A percentile compares a stretch with the other conserved stretches of the same genome.
Evolutionary conservation across 495 filamentous ascomycete genomes (phyloP).

Genomic region (Xylaria telfairii): DNA sequence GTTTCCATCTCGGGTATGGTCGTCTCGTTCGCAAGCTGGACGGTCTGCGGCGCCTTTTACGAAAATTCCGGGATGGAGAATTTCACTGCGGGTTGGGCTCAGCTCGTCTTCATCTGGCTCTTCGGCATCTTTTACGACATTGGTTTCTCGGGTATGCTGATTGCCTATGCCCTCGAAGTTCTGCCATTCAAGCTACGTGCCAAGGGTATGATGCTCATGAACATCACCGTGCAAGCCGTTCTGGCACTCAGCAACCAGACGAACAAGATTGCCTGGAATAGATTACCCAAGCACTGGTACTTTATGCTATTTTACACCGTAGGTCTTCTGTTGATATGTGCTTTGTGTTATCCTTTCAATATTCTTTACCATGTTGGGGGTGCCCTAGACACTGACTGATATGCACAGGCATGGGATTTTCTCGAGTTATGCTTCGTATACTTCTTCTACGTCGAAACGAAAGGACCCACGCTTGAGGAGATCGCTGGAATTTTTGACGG

Average conservation of each 20-base stretch:
- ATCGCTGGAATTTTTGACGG: constrained; percentile 67
- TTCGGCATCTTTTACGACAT: constrained; percentile 68
- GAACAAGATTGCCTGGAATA: constrained; percentile 66
- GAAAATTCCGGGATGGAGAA: constrained; percentile 50
- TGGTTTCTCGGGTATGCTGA: constrained; percentile 66
- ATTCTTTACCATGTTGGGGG: neutral
- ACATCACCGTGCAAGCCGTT: constrained; percentile 65
- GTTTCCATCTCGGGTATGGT: constrained; percentile 59
- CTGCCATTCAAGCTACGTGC: constrained; percentile 71
- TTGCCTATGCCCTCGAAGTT: constrained; percentile 71
- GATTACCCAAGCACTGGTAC: constrained; percentile 62
- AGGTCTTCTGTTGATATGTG: constrained; percentile 25
- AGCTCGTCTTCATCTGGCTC: constrained; percentile 65
- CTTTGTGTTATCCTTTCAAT: neutral
- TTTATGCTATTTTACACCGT: constrained; percentile 68
- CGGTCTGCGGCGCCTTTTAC: constrained; percentile 62
- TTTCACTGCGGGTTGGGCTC: constrained; percentile 53
- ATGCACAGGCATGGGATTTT: constrained; percentile 57
- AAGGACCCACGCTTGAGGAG: constrained; percentile 68
- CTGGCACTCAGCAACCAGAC: constrained; percentile 66
- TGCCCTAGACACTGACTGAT: constrained; percentile 10
- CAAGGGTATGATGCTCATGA: constrained; percentile 73
- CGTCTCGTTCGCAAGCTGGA: constrained; percentile 58
- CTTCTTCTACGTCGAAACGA: constrained; percentile 71
- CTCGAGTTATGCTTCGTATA: constrained; percentile 67